A percentile compares a stretch with the other conserved stretches of the same genome.
Evolutionary conservation across 257 asterid species (phyloP).

Genomic region (Thymus mandschuricus): DNA sequence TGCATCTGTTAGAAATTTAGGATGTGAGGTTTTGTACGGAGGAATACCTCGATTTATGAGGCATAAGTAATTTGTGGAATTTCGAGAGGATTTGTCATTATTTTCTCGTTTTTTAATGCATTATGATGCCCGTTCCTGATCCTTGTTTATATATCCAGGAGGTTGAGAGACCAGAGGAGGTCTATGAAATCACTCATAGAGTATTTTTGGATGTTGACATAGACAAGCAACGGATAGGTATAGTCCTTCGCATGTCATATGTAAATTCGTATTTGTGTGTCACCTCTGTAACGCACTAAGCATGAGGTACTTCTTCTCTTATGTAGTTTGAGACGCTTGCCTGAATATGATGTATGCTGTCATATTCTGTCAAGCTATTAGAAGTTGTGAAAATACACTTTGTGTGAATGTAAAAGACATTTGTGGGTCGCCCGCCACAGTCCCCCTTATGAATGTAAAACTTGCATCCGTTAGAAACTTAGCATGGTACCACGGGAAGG

Average conservation of each 20-base stretch:
- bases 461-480: slow-evolving; percentile 1
- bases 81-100: not conserved
- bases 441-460: slow-evolving; percentile 13
- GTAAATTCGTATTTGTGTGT: not conserved
- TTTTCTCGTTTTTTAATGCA: slow-evolving; percentile 7
- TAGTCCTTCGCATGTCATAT: slow-evolving; percentile 5
- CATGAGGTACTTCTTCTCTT: too few species aligned
- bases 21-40: not conserved
- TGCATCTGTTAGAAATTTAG: not conserved
- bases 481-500: slow-evolving; percentile 8
- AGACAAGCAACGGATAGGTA: slow-evolving; percentile 81
- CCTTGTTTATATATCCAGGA: slow-evolving; percentile 42
- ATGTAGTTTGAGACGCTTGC: too few species aligned
- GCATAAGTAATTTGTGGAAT: not conserved
- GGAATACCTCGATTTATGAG: not conserved
- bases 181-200: slow-evolving; percentile 69
- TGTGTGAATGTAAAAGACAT: not conserved
- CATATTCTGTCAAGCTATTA: not conserved
- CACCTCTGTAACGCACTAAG: not conserved
- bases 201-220: slow-evolving; percentile 89
- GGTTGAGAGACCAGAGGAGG: slow-evolving; percentile 54
- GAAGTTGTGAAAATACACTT: not conserved
- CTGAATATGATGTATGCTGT: too few species aligned
- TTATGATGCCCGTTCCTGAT: slow-evolving; percentile 14
- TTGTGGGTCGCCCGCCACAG: not conserved